phyloP scores from a whole-genome alignment of 1,284 basidiomycete genomes.

The Trichosporon sp. region DNA sequence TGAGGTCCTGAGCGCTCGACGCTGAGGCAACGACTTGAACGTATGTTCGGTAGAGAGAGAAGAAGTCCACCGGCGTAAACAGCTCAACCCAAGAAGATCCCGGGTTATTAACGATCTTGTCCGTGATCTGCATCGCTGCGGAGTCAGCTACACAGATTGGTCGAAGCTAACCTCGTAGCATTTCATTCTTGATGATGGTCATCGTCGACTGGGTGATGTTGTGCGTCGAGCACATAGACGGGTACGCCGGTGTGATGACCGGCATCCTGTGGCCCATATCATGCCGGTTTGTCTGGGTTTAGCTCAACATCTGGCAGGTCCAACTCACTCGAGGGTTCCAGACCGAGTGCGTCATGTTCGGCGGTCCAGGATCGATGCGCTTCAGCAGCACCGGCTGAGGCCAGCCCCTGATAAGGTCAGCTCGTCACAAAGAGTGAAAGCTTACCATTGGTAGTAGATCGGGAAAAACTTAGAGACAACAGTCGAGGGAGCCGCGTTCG shows the following conservation, averaged over 20 bases:
- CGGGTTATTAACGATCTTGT: constrained; percentile 65
- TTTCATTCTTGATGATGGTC: constrained; percentile 93
- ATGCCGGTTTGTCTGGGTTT: constrained; percentile 71
- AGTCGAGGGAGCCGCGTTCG: constrained; percentile 85
- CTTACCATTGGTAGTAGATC: constrained; percentile 91
- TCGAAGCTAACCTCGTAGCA: constrained; percentile 67
- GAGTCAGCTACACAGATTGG: constrained; percentile 7
- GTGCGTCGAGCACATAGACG: constrained; percentile 99
- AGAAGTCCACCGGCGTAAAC: constrained; percentile 93
- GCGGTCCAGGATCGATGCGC: constrained; percentile 89
- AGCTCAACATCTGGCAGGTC: background rate
- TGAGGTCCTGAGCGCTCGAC: constrained; percentile 72
- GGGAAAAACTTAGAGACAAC: constrained; percentile 97
- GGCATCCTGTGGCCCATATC: constrained; percentile 97
- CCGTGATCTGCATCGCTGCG: constrained; percentile 85
- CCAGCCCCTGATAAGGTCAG: constrained; percentile 71
- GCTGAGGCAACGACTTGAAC: constrained; percentile 96
- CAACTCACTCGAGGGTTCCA: constrained; percentile 90
- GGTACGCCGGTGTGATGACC: constrained; percentile 99
- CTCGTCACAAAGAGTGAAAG: constrained; percentile 18
- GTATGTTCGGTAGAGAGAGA: constrained; percentile 94
- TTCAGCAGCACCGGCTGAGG: constrained; percentile 94
- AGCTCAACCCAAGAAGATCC: constrained; percentile 85
- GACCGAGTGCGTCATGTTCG: constrained; percentile 72
- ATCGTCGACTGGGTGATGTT: constrained; percentile 95